A percentile compares a stretch with the other conserved stretches of the same genome.
Evolutionary conservation across 176 grass and related monocot genomes (phyloP).

Genomic region (Paspalum vaginatum): DNA sequence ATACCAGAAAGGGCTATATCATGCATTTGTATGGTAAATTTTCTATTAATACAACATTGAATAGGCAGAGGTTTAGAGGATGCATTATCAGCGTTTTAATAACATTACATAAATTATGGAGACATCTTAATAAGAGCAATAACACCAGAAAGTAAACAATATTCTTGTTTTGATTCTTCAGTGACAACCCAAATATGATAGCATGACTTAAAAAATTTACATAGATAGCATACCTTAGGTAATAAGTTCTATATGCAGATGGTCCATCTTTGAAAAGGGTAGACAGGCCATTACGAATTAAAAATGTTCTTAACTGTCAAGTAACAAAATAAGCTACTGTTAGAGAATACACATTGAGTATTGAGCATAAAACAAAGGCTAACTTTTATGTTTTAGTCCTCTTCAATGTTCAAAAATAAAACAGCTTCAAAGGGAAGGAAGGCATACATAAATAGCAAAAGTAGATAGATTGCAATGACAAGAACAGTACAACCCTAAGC

Average conservation of each 20-base stretch:
- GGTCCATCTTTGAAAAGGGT: slow-evolving; percentile 93
- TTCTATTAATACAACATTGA: not conserved
- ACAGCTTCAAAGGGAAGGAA: not conserved
- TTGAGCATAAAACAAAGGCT: slow-evolving; percentile 33
- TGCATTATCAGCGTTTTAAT: slow-evolving; percentile 16
- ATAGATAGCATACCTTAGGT: slow-evolving; percentile 67
- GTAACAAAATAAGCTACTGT: slow-evolving; percentile 41
- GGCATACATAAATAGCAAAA: not conserved
- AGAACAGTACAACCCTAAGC: not conserved
- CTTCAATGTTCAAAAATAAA: slow-evolving; percentile 18
- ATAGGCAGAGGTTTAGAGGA: not conserved
- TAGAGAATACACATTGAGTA: slow-evolving; percentile 26
- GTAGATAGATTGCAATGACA: slow-evolving; percentile 22
- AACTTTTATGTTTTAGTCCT: slow-evolving; percentile 9
- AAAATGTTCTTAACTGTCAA: slow-evolving; percentile 89
- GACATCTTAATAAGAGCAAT: slow-evolving; percentile 20
- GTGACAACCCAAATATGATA: slow-evolving; percentile 20
- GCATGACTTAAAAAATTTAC: slow-evolving; percentile 7
- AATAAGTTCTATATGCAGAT: slow-evolving; percentile 89
- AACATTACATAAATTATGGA: not conserved
- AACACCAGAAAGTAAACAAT: slow-evolving; percentile 16
- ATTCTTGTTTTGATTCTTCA: not conserved
- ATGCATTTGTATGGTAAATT: not conserved
- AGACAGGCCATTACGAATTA: slow-evolving; percentile 93
- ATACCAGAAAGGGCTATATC: slow-evolving; percentile 8